A percentile compares a stretch with the other conserved stretches of the same genome.
These are phyloP conservation scores for Boletus subcaerulescens DNA, from an alignment of 768 basidiomycete species.

Conservation along the genomic window DNA sequence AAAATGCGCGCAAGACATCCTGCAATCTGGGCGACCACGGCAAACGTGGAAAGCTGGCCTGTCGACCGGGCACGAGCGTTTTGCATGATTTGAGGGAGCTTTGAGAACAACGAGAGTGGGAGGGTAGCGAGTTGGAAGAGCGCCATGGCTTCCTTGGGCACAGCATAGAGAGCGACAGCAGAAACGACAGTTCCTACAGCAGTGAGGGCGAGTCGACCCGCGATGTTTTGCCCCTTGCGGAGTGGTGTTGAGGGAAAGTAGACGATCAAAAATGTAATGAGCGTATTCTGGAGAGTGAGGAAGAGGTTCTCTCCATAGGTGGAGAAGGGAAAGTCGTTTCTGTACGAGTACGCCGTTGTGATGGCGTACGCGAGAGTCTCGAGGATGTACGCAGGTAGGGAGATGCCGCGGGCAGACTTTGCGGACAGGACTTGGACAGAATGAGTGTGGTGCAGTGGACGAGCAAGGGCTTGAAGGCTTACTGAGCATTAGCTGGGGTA, in stretches of 20 bases:
- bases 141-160: conserved; percentile 53
- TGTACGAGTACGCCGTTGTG: conserved; percentile 80
- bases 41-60: conserved; percentile 92
- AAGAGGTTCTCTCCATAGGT: conserved; percentile 98
- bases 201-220: conserved; percentile 32
- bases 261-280: conserved; percentile 88
- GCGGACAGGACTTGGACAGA: conserved; percentile 56
- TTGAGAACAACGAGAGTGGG: conserved; percentile 88
- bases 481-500: conserved; percentile 91
- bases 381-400: conserved; percentile 80
- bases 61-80: conserved; percentile 77
- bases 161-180: conserved; percentile 41
- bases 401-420: conserved; percentile 82
- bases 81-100: conserved; percentile 88
- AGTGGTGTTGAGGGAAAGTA: conserved; percentile 45
- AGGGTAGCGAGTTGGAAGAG: conserved; percentile 82
- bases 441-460: neutral
- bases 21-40: conserved; percentile 80
- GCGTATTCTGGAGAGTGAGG: conserved; percentile 82
- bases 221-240: conserved; percentile 23
- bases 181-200: conserved; percentile 33
- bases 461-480: conserved; percentile 24
- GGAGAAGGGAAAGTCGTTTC: conserved; percentile 88
- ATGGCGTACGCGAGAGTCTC: conserved; percentile 92
- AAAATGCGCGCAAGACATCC: conserved; percentile 92